Base-by-base conservation (phyloP, 2,329 filamentous ascomycete genomes). In the Venturiaceae sp. region DNA sequence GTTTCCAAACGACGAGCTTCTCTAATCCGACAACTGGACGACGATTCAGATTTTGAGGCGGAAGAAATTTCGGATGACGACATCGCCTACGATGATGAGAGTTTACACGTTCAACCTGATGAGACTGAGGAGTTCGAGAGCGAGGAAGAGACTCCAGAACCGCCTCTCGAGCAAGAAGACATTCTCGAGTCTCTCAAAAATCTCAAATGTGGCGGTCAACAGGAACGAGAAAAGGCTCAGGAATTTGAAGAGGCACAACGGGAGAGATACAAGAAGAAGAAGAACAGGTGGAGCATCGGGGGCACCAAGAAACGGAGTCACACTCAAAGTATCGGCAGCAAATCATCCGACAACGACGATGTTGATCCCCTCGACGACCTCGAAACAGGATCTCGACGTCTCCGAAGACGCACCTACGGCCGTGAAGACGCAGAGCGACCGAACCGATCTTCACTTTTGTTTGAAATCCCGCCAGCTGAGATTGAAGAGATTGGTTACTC, bases 251-350 rank as follows among this genome's bases (percentile, higher is more conserved):
- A 47, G 26, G 62, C 62, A 46, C 62, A 66, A 55, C 63, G 66
- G 59, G 62, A 66, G 23, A 66, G 64, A 39, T 69, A 70, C 52
- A 59, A 62, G 58, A 65, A 64, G 39, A 73, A 72, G 61, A 74
- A 73, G 62, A 72, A 74, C 60, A 66, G 71, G 41, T 74, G 72
- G 69, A 75, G 73, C 52, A 53, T 53, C 13, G 66, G 68, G 23
- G 70, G 73, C 8, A 66, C 70, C 46, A 75, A 72, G 66, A 79
- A 79, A 63, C 71, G 76, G 47, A 74, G 67, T 50, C 71, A 77
- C 65, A 75, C 72, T 61, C 70, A 76, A 64, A 77, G 72, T 58
- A 66, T 76, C 30, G 73, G 73, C 63, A 74, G 72, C 55, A 73
- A 76, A 55, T 71, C 57, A n/a, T 55, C 71, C 57, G 74, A 72